A percentile compares a stretch with the other conserved stretches of the same genome.
These are phyloP conservation scores for Tilletiopsis washingtonensis DNA, from an alignment of 1,284 basidiomycete species.

Conservation along the genomic window DNA sequence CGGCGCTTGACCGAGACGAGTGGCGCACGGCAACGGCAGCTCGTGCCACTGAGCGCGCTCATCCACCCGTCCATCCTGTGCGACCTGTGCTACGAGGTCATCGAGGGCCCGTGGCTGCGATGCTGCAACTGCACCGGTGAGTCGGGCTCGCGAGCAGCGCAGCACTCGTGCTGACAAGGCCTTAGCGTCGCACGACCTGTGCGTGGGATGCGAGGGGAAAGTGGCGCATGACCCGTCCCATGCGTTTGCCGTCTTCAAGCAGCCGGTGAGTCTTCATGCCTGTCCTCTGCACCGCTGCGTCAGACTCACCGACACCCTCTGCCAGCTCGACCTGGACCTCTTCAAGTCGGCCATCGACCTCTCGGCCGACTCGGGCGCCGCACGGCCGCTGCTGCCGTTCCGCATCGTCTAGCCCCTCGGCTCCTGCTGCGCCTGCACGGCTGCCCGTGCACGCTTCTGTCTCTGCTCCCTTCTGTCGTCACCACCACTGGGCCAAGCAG, in stretches of 20 bases:
- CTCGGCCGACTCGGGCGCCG: slow-evolving; percentile 1
- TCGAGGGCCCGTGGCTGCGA: slow-evolving; percentile 9
- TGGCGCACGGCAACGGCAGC: too few relatives aligned
- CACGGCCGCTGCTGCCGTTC: slow-evolving; percentile 3
- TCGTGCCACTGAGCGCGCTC: slow-evolving; percentile 7
- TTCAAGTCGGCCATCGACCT: slow-evolving; percentile 8
- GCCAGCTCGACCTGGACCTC: slow-evolving; percentile 8
- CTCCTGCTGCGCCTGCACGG: too few relatives aligned
- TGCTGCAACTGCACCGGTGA: slow-evolving; percentile 15
- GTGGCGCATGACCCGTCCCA: slow-evolving; percentile 11
- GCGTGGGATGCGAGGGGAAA: slow-evolving; percentile 8
- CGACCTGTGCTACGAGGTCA: slow-evolving; percentile 11
- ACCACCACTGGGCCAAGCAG: too few relatives aligned
- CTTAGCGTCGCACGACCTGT: slow-evolving; percentile 11
- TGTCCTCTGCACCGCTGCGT: too few relatives aligned
- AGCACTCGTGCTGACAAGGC: too few relatives aligned
- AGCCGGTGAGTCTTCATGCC: too few relatives aligned
- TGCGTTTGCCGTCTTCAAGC: slow-evolving; percentile 15
- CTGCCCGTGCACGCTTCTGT: too few relatives aligned
- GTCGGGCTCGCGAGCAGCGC: too few relatives aligned
- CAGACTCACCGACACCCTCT: too few relatives aligned
- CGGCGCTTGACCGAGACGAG: too few relatives aligned
- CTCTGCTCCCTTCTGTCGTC: too few relatives aligned
- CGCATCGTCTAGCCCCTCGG: too few relatives aligned
- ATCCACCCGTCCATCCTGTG: slow-evolving; percentile 14